These are phyloP conservation scores for Aspergillus hiratsukae DNA, from an alignment of 2,329 filamentous ascomycete species.

Conservation along the genomic window DNA sequence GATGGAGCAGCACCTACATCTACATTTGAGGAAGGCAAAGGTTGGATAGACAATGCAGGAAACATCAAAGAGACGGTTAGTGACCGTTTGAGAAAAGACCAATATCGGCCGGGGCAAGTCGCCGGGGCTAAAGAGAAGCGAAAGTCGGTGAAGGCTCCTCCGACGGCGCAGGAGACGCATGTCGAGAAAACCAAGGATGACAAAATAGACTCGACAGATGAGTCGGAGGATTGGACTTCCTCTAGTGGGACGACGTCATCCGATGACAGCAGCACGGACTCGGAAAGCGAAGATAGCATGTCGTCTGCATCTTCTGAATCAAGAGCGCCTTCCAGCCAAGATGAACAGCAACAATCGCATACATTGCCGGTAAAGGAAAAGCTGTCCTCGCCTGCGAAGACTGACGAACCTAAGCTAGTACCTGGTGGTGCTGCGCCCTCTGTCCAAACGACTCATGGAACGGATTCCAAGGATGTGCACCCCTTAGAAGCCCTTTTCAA, in stretches of 20 bases:
- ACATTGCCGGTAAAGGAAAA: conserved; percentile 3
- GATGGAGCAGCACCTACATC: conserved; percentile 46
- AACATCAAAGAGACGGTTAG: conserved; percentile 55
- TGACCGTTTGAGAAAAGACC: conserved; percentile 25
- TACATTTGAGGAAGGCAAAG: conserved; percentile 76
- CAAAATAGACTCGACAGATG: conserved; percentile 13
- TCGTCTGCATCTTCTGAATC: conserved; percentile 24
- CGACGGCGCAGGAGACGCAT: conserved; percentile 5
- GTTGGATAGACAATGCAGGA: conserved; percentile 80
- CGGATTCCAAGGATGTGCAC: conserved; percentile 60
- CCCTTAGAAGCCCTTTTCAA: conserved; percentile 94
- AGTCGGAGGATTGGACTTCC: conserved; percentile 34
- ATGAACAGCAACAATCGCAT: conserved; percentile 9
- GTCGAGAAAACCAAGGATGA: conserved; percentile 9
- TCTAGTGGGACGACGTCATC: conserved; percentile 31
- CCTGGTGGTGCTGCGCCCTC: conserved; percentile 1
- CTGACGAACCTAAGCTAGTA: neutral
- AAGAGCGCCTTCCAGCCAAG: conserved; percentile 24
- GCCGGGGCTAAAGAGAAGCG: conserved; percentile 28
- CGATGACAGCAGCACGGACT: conserved; percentile 22
- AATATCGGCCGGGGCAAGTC: conserved; percentile 28
- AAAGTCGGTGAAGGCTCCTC: conserved; percentile 11
- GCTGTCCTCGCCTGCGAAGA: neutral
- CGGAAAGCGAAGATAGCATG: conserved; percentile 21
- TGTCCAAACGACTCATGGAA: conserved; percentile 2